A percentile compares a stretch with the other conserved stretches of the same genome.
phyloP scores from a whole-genome alignment of 768 basidiomycete species.

The Amanita rubescens region DNA sequence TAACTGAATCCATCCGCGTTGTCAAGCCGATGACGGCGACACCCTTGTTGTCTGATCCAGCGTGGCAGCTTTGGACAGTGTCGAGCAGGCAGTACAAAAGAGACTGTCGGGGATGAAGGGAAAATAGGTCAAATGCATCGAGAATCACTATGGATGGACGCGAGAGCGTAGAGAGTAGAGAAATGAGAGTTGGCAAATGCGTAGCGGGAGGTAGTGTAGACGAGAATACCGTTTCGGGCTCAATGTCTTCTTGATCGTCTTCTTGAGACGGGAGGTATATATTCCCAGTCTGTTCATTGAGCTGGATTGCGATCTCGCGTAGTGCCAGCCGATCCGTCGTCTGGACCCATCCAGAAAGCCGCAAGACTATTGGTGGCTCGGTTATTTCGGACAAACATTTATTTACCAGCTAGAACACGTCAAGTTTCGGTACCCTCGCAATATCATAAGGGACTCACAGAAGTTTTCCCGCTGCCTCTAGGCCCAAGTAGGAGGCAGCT shows the following conservation, averaged over 20 bases:
- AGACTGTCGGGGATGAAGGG: slow-evolving; percentile 85
- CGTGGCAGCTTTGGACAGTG: slow-evolving; percentile 80
- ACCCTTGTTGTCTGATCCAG: slow-evolving; percentile 52
- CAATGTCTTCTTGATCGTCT: slow-evolving; percentile 27
- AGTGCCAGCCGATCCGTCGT: slow-evolving; percentile 85
- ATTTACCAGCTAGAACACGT: slow-evolving; percentile 41
- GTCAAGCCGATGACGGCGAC: slow-evolving; percentile 85
- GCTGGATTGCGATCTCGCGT: slow-evolving; percentile 83
- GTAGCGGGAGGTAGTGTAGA: slow-evolving; percentile 53
- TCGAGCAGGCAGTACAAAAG: slow-evolving; percentile 94
- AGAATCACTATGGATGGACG: slow-evolving; percentile 79
- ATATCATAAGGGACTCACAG: slow-evolving; percentile 33
- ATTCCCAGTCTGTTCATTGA: slow-evolving; percentile 68
- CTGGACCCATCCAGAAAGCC: slow-evolving; percentile 82
- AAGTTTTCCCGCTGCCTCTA: slow-evolving; percentile 80
- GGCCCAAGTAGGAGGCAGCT: slow-evolving; percentile 87
- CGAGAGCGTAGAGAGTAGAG: slow-evolving; percentile 68
- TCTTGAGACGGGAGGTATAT: slow-evolving; percentile 39
- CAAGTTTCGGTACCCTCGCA: slow-evolving; percentile 3
- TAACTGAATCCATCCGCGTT: slow-evolving; percentile 80
- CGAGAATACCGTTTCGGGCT: slow-evolving; percentile 30
- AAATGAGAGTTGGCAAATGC: slow-evolving; percentile 68
- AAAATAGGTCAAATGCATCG: slow-evolving; percentile 92
- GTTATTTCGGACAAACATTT: slow-evolving; percentile 35
- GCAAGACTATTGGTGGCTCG: slow-evolving; percentile 60